Evolutionary conservation across 345 rosid genomes (phyloP), one percentile per base, ranked within the genome.

Genomic region (Lumnitzera littorea): DNA sequence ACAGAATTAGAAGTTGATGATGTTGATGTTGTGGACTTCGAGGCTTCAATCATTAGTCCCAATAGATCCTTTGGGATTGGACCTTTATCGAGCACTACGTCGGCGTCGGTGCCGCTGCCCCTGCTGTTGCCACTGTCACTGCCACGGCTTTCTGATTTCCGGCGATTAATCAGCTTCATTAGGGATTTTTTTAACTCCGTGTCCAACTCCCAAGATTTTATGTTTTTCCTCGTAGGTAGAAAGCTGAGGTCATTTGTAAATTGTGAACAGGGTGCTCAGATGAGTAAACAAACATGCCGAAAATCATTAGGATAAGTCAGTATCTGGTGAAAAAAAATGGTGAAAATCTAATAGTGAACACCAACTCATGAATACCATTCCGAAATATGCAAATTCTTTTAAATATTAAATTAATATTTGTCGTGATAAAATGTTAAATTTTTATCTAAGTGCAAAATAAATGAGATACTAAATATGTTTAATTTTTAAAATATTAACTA

Each of bases 151-250:
- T 60, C 60, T 51, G 43, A 60, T 61, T 60, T 74, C 77, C 86
- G 79, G 27, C 76, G 65, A 2, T 73, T 79, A 62, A 89, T 83
- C n/a, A 92, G 68, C 60, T 65, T 73, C 75, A 68, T 50, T 31
- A 87, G 63, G 15, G 94, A 78, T 41, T 77, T 82, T 75, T 77
- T 84, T 36, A 92, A 70, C 65, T 82, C 77, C 65, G 68, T 68
- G 60, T 85, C 96, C 66, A 89, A 70, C 67, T 78, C 85, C 97
- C 98, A 89, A 3, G 91, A 80, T 5, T 63, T 71, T 29, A 82
- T 53, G 70, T 92, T 92, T 68, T 82, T 76, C 58, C 64, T 80
- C 13, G 94, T 89, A 15, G 97, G 96, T 0, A 87, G 65, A 68
- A 82, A 89, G 48, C 98, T 92, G 43, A 36, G 11, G 43, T 36